Evolutionary conservation across 306 rosid species (phyloP).

Genomic region (Astragalus membranaceus): DNA sequence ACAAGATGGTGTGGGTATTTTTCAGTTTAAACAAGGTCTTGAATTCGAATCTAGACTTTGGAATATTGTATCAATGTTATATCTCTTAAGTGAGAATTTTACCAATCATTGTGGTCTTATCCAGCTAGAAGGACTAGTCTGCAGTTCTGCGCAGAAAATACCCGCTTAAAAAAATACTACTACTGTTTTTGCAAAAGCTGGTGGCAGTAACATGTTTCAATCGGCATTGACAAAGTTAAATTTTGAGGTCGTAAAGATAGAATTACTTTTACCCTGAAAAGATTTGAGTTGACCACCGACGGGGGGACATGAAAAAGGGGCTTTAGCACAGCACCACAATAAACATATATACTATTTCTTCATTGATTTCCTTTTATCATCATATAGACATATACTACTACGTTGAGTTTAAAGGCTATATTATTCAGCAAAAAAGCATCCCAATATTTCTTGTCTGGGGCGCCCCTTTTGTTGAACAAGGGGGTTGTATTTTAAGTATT

Average conservation of each 20-base stretch:
- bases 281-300: conserved; percentile 11
- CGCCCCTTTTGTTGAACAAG: conserved; percentile 40
- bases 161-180: too few relatives aligned
- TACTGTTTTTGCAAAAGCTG: neutral
- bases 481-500: neutral
- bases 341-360: neutral
- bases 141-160: too few relatives aligned
- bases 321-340: neutral
- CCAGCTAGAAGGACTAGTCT: too few relatives aligned
- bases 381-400: too few relatives aligned
- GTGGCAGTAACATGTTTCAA: neutral
- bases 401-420: conserved; percentile 24
- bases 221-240: conserved; percentile 8
- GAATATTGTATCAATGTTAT: too few relatives aligned
- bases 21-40: too few relatives aligned
- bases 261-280: conserved; percentile 6
- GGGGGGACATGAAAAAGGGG: neutral
- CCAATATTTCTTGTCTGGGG: conserved; percentile 34
- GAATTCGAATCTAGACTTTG: too few relatives aligned
- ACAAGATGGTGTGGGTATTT: too few relatives aligned
- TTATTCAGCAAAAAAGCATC: conserved; percentile 26
- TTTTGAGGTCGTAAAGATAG: neutral
- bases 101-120: too few relatives aligned
- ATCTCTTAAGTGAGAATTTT: too few relatives aligned
- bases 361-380: conserved; percentile 9